Evolutionary conservation across 805 yeast species (phyloP).

Genomic region (Ogataea pini): DNA sequence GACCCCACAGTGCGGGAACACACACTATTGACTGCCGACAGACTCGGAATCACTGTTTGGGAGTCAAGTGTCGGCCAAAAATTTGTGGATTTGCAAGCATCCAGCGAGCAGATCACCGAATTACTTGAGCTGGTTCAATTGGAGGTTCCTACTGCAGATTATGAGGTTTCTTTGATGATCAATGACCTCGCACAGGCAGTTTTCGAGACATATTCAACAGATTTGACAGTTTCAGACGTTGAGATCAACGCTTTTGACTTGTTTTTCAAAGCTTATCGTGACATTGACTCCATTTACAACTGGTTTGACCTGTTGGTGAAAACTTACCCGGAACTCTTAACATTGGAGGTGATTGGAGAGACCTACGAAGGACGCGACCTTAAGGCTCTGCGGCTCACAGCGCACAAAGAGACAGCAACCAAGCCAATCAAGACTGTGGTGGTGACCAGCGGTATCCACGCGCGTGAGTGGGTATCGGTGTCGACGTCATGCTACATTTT

Average conservation of each 20-base stretch:
- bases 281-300: conserved; percentile 63
- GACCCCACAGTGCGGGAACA: conserved; percentile 22
- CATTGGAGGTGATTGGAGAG: conserved; percentile 66
- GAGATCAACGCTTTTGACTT: conserved; percentile 40
- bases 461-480: conserved; percentile 86
- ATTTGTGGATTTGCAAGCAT: conserved; percentile 49
- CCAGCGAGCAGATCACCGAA: conserved; percentile 22
- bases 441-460: conserved; percentile 83
- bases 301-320: conserved; percentile 67
- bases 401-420: conserved; percentile 38
- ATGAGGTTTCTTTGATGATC: conserved; percentile 45
- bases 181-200: conserved; percentile 59
- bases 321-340: conserved; percentile 65
- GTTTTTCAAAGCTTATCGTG: conserved; percentile 71
- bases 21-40: conserved; percentile 26
- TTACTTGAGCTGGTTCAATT: conserved; percentile 20
- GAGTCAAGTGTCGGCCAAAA: conserved; percentile 40
- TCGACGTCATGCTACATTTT: conserved; percentile 64
- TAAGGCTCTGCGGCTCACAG: conserved; percentile 64
- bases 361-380: conserved; percentile 75
- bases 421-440: conserved; percentile 60
- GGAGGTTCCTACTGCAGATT: conserved; percentile 13
- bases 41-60: conserved; percentile 46
- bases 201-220: conserved; percentile 52
- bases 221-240: conserved; percentile 2